Evolutionary conservation across 2,329 filamentous ascomycete genomes (phyloP).

Genomic region (Hypoxylon sp.): DNA sequence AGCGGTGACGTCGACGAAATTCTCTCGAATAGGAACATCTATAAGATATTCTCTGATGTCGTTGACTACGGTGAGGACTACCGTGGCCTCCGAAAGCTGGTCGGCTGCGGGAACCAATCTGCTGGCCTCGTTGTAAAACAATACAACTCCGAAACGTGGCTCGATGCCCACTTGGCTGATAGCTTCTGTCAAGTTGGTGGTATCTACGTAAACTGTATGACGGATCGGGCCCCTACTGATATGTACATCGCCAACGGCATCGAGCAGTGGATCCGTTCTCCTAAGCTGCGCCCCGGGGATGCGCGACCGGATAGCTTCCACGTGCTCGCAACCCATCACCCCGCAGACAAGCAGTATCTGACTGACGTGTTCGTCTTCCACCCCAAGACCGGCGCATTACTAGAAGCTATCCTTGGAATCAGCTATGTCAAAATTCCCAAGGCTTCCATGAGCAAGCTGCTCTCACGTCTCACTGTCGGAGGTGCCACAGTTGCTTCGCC

Average conservation of each 20-base stretch:
- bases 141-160: slow-evolving; percentile 44
- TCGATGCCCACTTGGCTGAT: slow-evolving; percentile 54
- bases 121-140: slow-evolving; percentile 52
- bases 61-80: slow-evolving; percentile 56
- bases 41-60: slow-evolving; percentile 56
- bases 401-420: slow-evolving; percentile 57
- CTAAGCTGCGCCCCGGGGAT: slow-evolving; percentile 38
- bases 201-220: slow-evolving; percentile 58
- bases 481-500: slow-evolving; percentile 23
- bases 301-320: slow-evolving; percentile 34
- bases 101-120: slow-evolving; percentile 49
- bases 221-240: slow-evolving; percentile 46
- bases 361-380: slow-evolving; percentile 58
- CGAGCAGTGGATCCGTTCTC: slow-evolving; percentile 56
- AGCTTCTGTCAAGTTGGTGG: slow-evolving; percentile 57
- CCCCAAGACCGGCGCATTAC: slow-evolving; percentile 47
- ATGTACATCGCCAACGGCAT: slow-evolving; percentile 56
- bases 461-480: slow-evolving; percentile 48
- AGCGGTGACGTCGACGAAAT: slow-evolving; percentile 52
- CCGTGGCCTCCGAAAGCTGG: slow-evolving; percentile 51
- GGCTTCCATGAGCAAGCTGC: slow-evolving; percentile 51
- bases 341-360: slow-evolving; percentile 48
- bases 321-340: slow-evolving; percentile 48
- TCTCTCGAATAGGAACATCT: slow-evolving; percentile 57
- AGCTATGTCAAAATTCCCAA: slow-evolving; percentile 52